Percentiles rank a stretch among this genome's conserved stretches.
Evolutionary conservation across 805 yeast species (phyloP).

Genomic region (Starmerella sp.): DNA sequence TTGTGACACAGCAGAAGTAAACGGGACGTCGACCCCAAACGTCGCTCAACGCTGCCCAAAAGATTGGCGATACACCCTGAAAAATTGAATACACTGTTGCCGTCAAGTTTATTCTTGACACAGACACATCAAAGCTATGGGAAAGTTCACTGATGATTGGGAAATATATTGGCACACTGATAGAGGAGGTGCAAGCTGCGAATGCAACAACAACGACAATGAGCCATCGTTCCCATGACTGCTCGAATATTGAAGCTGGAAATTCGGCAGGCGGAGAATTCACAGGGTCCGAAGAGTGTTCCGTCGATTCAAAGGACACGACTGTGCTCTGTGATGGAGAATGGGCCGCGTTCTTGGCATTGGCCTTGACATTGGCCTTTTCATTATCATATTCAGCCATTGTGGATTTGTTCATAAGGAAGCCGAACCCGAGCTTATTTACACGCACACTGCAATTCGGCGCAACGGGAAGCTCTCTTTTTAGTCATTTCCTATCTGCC

Average conservation of each 20-base stretch:
- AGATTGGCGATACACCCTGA: conserved; percentile 67
- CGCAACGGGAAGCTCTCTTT: too few species aligned
- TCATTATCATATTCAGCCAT: not conserved
- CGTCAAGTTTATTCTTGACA: conserved; percentile 52
- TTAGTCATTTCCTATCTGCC: too few species aligned
- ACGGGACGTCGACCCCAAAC: conserved; percentile 62
- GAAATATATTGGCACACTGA: conserved; percentile 68
- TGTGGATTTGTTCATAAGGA: too few species aligned
- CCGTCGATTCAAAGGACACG: not conserved
- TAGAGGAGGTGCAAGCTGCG: conserved; percentile 36
- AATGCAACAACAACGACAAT: conserved; percentile 12
- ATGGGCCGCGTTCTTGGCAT: too few species aligned
- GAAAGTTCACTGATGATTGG: conserved; percentile 60
- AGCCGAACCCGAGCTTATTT: too few species aligned
- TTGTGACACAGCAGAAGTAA: conserved; percentile 40
- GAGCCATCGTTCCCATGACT: conserved; percentile 14
- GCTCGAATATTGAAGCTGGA: conserved; percentile 12
- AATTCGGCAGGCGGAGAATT: conserved; percentile 4
- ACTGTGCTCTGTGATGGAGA: not conserved
- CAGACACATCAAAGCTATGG: conserved; percentile 41
- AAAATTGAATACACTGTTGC: conserved; percentile 65
- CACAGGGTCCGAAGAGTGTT: not conserved
- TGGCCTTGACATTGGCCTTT: too few species aligned
- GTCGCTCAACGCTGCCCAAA: conserved; percentile 62
- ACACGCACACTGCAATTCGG: too few species aligned